Percentiles rank a stretch among this genome's conserved stretches.
Conservation (phyloP, 2,329 filamentous ascomycete species). For the Rutstroemia sp. region DNA sequence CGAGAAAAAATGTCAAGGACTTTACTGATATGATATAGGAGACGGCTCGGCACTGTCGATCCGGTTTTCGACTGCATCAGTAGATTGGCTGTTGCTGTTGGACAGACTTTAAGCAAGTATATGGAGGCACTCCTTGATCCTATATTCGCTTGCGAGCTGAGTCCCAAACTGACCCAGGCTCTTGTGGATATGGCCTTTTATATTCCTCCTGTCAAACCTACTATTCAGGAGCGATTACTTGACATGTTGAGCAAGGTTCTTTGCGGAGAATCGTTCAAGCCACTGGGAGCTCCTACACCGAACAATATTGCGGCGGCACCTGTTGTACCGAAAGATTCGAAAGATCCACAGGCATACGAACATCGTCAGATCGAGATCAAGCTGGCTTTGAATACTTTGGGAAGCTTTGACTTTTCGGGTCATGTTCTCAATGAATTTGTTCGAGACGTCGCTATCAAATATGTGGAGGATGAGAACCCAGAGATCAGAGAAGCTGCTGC, state of each 20-base stretch:
- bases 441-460: slow-evolving; percentile 94
- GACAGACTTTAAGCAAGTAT: slow-evolving; percentile 95
- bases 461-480: slow-evolving; percentile 91
- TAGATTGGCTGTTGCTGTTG: slow-evolving; percentile 88
- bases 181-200: slow-evolving; percentile 98
- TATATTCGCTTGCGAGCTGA: slow-evolving; percentile 94
- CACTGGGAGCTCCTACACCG: slow-evolving; percentile 77
- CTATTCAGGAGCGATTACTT: slow-evolving; percentile 86
- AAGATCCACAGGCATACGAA: slow-evolving; percentile 76
- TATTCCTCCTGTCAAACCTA: slow-evolving; percentile 87
- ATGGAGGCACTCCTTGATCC: slow-evolving; percentile 94
- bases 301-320: slow-evolving; percentile 77
- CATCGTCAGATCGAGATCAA: slow-evolving; percentile 81
- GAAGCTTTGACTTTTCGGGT: slow-evolving; percentile 93
- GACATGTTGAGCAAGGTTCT: slow-evolving; percentile 94
- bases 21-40: slow-evolving; percentile 33
- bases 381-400: slow-evolving; percentile 85
- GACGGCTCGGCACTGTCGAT: slow-evolving; percentile 41
- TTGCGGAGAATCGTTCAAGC: slow-evolving; percentile 85
- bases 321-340: slow-evolving; percentile 78
- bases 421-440: slow-evolving; percentile 98
- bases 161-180: slow-evolving; percentile 87
- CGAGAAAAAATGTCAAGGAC: background rate
- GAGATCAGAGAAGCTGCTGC: slow-evolving; percentile 92
- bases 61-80: slow-evolving; percentile 98